Evolutionary conservation across 2,329 filamentous ascomycete genomes (phyloP), one percentile per base, ranked within the genome.

Genomic region (Amauroascus verrucosus): DNA sequence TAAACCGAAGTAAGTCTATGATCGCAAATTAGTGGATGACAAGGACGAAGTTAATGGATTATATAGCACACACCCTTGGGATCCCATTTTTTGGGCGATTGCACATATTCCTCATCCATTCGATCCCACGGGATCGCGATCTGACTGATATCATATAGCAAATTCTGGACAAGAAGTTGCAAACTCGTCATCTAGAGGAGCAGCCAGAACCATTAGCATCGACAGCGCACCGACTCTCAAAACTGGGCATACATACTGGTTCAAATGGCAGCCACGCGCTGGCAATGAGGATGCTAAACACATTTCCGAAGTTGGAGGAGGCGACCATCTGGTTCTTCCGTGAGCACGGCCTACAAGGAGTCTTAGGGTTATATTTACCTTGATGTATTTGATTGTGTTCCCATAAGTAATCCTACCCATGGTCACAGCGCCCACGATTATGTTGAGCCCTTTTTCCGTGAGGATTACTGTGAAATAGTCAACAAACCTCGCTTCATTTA

Each of bases 131-230:
- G 45, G 22, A 47, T 47, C 22, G 45, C 45, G 18, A 47, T 35
- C 28, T 47, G 45, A 33, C 45, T 47, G 45, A 47, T 47, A 28
- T 47, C 45, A 35, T 47, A 47, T 8, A 47, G 45, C 30, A 47
- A 13, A 18, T 47, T 47, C 13, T 47, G 45, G 30, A 47, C 20
- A 20, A 47, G 45, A 18, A 47, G 45, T 33, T 47, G 45, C 45
- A 47, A 47, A 18, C 45, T 47, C 13, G 45, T 47, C 45, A 47
- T 47, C 45, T 47, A 20, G n/a, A 32, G 6, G 30, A 18, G 13
- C 2, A 13, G 20, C 8, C 18, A 30, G 5, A n/a, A n/a, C 14
- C 16, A 32, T 48, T 35, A 35, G 30, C 32, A 18, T 24, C 14
- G 4, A 20, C 16, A 16, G 2, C 28, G 30, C 11, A 1, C 18